These are phyloP conservation scores for Serendipita vermifera DNA, from an alignment of 768 basidiomycete genomes.

Conservation along the genomic window DNA sequence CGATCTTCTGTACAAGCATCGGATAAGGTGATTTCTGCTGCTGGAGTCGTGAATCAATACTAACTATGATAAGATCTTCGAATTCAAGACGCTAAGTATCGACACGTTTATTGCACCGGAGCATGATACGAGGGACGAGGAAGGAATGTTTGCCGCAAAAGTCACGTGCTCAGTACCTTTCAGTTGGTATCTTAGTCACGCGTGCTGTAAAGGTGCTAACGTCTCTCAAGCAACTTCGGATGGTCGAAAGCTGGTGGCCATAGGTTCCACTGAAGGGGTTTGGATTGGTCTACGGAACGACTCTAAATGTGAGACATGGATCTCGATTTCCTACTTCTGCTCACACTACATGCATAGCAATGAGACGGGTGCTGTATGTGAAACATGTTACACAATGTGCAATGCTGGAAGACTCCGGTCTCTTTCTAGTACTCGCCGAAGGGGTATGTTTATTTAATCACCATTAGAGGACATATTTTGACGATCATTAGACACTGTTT, in stretches of 20 bases:
- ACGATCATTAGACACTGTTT: slow-evolving; percentile 20
- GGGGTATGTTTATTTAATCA: no score
- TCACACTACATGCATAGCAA: no score
- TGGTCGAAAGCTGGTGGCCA: slow-evolving; percentile 73
- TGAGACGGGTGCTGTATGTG: no score
- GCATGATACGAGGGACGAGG: slow-evolving; percentile 56
- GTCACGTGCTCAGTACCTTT: slow-evolving; percentile 95
- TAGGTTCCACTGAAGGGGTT: slow-evolving; percentile 89
- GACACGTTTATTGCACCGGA: slow-evolving; percentile 79
- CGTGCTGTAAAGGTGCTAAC: no score
- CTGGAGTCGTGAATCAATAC: neutral
- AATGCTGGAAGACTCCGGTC: no score
- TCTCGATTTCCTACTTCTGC: no score
- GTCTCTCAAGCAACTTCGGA: slow-evolving; percentile 55
- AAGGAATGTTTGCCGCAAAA: slow-evolving; percentile 63
- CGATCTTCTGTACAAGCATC: slow-evolving; percentile 81
- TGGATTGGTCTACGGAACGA: slow-evolving; percentile 90
- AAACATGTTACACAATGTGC: no score
- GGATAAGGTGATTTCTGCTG: slow-evolving; percentile 41
- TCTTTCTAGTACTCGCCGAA: no score
- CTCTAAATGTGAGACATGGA: slow-evolving; percentile 56
- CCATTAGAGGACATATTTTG: no score
- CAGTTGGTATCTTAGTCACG: slow-evolving; percentile 30
- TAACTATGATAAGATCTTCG: slow-evolving; percentile 62
- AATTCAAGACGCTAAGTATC: slow-evolving; percentile 75